Evolutionary conservation across 257 asterid genomes (phyloP).

Genomic region (Anisodus acutangulus): DNA sequence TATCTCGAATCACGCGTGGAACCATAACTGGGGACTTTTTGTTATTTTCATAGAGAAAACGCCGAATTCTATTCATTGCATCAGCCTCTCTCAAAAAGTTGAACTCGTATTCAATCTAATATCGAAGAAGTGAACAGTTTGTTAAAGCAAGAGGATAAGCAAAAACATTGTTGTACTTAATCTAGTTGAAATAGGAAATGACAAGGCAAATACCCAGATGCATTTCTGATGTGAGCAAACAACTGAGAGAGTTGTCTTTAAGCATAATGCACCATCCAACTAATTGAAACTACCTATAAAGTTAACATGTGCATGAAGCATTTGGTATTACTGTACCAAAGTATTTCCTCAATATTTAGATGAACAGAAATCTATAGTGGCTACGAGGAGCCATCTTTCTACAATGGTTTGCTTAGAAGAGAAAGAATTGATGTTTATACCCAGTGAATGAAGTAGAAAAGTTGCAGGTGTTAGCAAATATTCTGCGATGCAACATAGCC

Average conservation of each 20-base stretch:
- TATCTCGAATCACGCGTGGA: slow-evolving; percentile 65
- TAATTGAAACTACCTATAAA: no score
- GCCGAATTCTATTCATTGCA: slow-evolving; percentile 86
- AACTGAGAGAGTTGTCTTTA: background rate
- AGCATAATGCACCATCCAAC: background rate
- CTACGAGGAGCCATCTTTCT: background rate
- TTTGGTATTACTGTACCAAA: background rate
- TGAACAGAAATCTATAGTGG: background rate
- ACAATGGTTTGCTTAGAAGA: background rate
- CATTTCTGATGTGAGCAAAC: background rate
- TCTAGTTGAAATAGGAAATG: background rate
- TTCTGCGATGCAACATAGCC: background rate
- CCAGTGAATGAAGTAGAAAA: background rate
- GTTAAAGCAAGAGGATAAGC: background rate
- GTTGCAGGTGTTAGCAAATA: background rate
- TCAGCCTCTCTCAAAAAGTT: slow-evolving; percentile 89
- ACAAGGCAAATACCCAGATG: background rate
- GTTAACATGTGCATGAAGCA: background rate
- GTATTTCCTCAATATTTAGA: slow-evolving; percentile 4
- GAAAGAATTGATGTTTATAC: background rate
- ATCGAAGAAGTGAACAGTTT: slow-evolving; percentile 34
- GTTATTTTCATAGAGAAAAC: slow-evolving; percentile 67
- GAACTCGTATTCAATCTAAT: slow-evolving; percentile 91
- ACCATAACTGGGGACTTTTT: slow-evolving; percentile 81
- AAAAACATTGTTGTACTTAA: slow-evolving; percentile 12